These are phyloP conservation scores for Lentinula boryana DNA, from an alignment of 768 basidiomycete species.

Conservation along the genomic window DNA sequence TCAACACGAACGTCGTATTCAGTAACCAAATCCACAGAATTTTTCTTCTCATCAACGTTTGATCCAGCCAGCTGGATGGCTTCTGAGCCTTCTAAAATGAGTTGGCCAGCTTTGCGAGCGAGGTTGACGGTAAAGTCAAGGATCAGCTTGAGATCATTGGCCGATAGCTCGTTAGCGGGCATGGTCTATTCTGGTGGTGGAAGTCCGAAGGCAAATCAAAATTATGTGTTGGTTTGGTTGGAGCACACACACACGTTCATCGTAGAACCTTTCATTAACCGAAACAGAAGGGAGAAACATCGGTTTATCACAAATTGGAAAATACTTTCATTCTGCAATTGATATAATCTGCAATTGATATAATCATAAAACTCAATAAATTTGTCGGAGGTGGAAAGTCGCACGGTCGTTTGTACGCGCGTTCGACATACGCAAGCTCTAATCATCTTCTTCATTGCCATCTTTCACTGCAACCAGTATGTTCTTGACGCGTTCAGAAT, in stretches of 20 bases:
- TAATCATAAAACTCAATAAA: background rate
- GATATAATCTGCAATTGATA: too few relatives aligned
- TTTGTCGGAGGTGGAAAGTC: background rate
- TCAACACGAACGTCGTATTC: conserved; percentile 93
- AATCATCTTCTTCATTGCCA: conserved; percentile 13
- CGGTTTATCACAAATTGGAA: background rate
- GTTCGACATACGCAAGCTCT: conserved; percentile 32
- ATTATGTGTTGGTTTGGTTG: background rate
- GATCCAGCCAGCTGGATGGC: conserved; percentile 58
- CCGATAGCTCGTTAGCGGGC: conserved; percentile 14
- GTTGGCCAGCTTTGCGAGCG: conserved; percentile 65
- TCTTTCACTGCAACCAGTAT: conserved; percentile 35
- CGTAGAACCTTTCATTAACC: background rate
- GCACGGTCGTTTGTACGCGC: conserved; percentile 24
- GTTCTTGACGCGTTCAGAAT: conserved; percentile 96
- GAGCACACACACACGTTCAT: background rate
- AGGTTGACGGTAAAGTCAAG: conserved; percentile 66
- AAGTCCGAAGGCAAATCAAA: background rate
- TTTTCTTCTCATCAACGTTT: conserved; percentile 80
- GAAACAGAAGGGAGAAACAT: background rate
- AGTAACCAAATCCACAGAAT: conserved; percentile 91
- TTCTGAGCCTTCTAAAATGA: conserved; percentile 73
- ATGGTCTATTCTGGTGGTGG: conserved; percentile 14
- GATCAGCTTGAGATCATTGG: conserved; percentile 48
- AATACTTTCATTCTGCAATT: background rate